A percentile compares a stretch with the other conserved stretches of the same genome.
Evolutionary conservation across 495 filamentous ascomycete genomes (phyloP).

Genomic region (Tuber umbilicatum): DNA sequence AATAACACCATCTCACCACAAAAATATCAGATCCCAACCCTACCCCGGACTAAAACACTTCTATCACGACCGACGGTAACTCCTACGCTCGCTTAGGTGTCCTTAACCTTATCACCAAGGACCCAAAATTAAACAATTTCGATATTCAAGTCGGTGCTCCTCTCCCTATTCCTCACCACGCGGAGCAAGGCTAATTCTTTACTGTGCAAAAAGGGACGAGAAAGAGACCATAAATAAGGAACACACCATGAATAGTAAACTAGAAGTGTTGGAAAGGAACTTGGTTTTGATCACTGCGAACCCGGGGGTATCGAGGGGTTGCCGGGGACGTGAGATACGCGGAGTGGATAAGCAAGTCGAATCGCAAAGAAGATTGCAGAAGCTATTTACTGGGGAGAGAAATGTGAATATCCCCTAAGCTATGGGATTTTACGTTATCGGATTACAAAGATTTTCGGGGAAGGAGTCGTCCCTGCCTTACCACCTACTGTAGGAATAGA

Average conservation of each 20-base stretch:
- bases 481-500: too few relatives aligned
- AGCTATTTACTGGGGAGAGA: too few relatives aligned
- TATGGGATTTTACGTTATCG: too few relatives aligned
- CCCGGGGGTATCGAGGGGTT: conserved; percentile 3
- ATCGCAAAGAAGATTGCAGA: too few relatives aligned
- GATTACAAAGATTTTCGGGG: too few relatives aligned
- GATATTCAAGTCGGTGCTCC: background rate
- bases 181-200: too few relatives aligned
- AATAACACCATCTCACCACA: background rate
- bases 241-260: too few relatives aligned
- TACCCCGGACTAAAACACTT: background rate
- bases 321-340: background rate
- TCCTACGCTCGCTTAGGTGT: background rate
- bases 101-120: background rate
- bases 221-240: background rate
- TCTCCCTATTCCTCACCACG: background rate
- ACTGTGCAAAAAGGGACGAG: background rate
- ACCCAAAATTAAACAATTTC: background rate
- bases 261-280: background rate
- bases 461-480: too few relatives aligned
- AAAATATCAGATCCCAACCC: background rate
- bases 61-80: background rate
- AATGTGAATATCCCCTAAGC: too few relatives aligned
- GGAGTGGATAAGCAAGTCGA: background rate
- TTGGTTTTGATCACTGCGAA: background rate